Evolutionary conservation across 2,329 filamentous ascomycete genomes (phyloP), one percentile per base, ranked within the genome.

Genomic region (Canariomyces notabilis): DNA sequence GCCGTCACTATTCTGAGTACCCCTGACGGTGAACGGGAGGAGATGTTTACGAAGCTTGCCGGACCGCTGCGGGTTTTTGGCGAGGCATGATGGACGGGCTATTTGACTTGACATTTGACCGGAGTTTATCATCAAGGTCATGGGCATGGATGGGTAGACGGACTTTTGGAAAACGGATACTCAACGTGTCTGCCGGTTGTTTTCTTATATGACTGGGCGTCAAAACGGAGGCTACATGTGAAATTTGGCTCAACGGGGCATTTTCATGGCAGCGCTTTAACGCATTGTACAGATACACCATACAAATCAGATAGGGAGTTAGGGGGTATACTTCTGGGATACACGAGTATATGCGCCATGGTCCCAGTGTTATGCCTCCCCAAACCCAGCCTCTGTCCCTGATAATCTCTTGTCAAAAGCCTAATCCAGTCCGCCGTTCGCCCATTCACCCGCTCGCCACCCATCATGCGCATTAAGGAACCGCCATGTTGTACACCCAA

Each of bases 1-100:
- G 91, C 91, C 0, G 82, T 97, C 14, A 97, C 91, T 2, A 84
- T 82, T 19, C 72, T 95, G 48, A 95, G 89, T 62, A 87, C 85
- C 2, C 74, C 85, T 0, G 75, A 83, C 48, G 88, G 82, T 3
- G 91, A 97, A 71, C 85, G 83, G 67, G 87, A 94, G 50, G 93
- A 97, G 72, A 96, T 97, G 89, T 74, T 84, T 59, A 82, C 80
- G 6, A 91, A 90, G 67, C 66, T 88, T 40, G 75, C 72, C 40
- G 77, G 77, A 2, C 77, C 77, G 9, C 58, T 81, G 56, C 70
- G 75, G 1, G 64, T 76, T 3, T 77, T 80, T 51, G 63, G 61
- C n/a, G 58, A 61, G 15, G 44, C 50, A 39, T 34, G 44, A 26
- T 51, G 41, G 35, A 6, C 19, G 2, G 19, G 29, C 22, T 9